Evolutionary conservation across 164 flowering plant genomes (phyloP).

Genomic region (Vitis labrusca): DNA sequence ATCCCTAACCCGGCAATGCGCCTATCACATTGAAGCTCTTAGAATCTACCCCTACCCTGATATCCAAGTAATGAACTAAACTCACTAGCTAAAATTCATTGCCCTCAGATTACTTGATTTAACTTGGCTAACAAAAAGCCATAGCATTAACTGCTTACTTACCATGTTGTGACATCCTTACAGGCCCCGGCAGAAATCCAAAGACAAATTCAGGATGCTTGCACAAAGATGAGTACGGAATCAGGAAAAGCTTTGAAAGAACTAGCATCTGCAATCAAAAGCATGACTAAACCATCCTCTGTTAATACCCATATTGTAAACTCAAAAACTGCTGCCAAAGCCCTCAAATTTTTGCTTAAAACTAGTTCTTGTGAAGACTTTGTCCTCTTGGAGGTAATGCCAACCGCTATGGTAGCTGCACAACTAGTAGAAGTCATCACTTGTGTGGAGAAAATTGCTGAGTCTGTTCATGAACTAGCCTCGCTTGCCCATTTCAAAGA

Average conservation of each 20-base stretch:
- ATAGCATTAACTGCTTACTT: neutral
- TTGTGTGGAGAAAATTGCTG: slow-evolving; percentile 42
- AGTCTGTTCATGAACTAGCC: slow-evolving; percentile 49
- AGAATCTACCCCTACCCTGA: slow-evolving; percentile 25
- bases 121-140: neutral
- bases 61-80: slow-evolving; percentile 9
- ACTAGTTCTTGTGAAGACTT: slow-evolving; percentile 22
- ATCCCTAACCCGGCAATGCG: slow-evolving; percentile 33
- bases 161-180: neutral
- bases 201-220: slow-evolving; percentile 35
- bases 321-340: slow-evolving; percentile 31
- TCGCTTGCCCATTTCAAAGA: slow-evolving; percentile 33
- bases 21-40: slow-evolving; percentile 41
- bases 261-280: slow-evolving; percentile 29
- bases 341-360: slow-evolving; percentile 33
- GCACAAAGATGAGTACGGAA: slow-evolving; percentile 45
- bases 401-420: slow-evolving; percentile 43
- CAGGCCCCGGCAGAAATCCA: slow-evolving; percentile 39
- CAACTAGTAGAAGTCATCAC: slow-evolving; percentile 39
- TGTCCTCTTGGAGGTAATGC: slow-evolving; percentile 36
- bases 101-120: neutral
- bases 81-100: too few relatives aligned
- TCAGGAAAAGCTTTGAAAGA: slow-evolving; percentile 41
- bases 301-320: slow-evolving; percentile 18
- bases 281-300: slow-evolving; percentile 27